Conservation (phyloP, 129 eudicot species). For the Helianthus tuberosus region DNA sequence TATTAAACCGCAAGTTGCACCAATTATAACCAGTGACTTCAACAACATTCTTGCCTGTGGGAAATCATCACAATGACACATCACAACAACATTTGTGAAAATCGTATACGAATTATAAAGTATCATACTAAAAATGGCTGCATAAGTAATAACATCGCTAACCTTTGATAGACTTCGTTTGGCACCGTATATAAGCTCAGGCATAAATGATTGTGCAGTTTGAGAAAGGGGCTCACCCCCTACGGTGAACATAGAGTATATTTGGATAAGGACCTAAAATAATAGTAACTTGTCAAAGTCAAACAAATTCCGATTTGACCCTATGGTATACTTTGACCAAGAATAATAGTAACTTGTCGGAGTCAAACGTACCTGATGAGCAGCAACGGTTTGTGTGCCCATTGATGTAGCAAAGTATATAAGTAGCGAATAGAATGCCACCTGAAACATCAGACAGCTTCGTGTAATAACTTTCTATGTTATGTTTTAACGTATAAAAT, state of each 20-base stretch:
- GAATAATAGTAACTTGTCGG: conserved; percentile 15
- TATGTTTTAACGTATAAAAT: not conserved
- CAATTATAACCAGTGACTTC: conserved; percentile 85
- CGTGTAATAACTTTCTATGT: conserved; percentile 10
- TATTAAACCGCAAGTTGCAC: conserved; percentile 64
- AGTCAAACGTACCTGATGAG: conserved; percentile 78
- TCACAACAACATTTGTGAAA: not conserved
- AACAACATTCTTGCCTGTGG: conserved; percentile 72
- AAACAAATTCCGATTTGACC: not conserved
- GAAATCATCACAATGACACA: not conserved
- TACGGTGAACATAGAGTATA: conserved; percentile 72
- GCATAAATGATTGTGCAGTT: conserved; percentile 98
- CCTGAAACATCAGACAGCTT: conserved; percentile 44
- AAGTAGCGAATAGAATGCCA: conserved; percentile 80
- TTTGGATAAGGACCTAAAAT: conserved; percentile 82
- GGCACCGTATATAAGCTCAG: conserved; percentile 83
- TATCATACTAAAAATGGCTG: not conserved
- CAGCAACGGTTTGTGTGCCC: conserved; percentile 84
- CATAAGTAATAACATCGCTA: conserved; percentile 25
- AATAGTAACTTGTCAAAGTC: conserved; percentile 15
- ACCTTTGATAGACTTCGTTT: conserved; percentile 79
- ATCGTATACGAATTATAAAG: not conserved
- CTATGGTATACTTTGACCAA: conserved; percentile 44
- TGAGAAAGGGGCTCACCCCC: conserved; percentile 95
- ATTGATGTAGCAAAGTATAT: conserved; percentile 87